Evolutionary conservation across 2,329 filamentous ascomycete genomes (phyloP), one percentile per base, ranked within the genome.

Genomic region (Metarhizium rileyi): DNA sequence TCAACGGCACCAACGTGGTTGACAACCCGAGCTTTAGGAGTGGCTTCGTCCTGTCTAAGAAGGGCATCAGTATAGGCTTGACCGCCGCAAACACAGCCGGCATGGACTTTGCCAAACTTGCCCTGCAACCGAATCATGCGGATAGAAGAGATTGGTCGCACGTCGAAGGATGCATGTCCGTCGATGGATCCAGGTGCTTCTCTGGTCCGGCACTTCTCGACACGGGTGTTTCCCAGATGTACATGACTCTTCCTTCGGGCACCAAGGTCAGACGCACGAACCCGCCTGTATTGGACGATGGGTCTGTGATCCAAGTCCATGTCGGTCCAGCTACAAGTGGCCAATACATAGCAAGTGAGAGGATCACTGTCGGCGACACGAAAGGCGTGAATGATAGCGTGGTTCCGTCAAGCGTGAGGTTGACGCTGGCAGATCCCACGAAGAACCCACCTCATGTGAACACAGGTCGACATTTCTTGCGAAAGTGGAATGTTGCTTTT

Each of bases 291-390:
- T 10, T 45, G 8, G 42, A 45, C 22, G 30, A 45, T 25, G 48
- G 30, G 22, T 38, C 48, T 12, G n/a, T 23, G 2, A 33, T 45
- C 8, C 10, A 27, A 3, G 7, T 49, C 6, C 42, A 23, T 16
- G 12, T 49, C 23, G 42, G 48, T 3, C 43, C 18, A 5, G 4
- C 12, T 6, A 22, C 25, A 23, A 10, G 30, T 22, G 42, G 42
- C 18, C 14, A 22, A 16, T 44, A 28, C 20, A 28, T 25, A 14
- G 42, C 43, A 7, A 20, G 23, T 8, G 41, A 45, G 16, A 49
- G 28, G 4, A 45, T 49, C 23, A 46, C 42, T 50, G 56, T 65
- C 60, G 48, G 48, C 23, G 42, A 49, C n/a, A 22, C n/a, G 8
- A 16, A 40, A 14, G 30, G 42, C 12, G 28, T 27, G 9, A 16